A percentile compares a stretch with the other conserved stretches of the same genome.
These are phyloP conservation scores for Goffeauzyma gilvescens DNA, from an alignment of 768 basidiomycete genomes.

Conservation along the genomic window DNA sequence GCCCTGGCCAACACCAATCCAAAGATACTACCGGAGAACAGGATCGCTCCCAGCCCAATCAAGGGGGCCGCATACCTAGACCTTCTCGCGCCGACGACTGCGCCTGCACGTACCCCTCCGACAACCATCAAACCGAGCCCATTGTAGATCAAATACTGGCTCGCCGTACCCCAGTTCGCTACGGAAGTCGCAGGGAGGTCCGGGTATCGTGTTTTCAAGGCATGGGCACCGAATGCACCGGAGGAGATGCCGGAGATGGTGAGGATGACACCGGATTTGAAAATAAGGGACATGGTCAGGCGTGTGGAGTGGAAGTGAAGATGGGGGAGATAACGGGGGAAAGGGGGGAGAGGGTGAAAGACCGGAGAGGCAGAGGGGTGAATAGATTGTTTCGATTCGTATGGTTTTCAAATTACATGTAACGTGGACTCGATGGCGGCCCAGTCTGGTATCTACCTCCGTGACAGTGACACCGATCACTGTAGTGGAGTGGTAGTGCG, in stretches of 20 bases:
- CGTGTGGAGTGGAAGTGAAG: constrained; percentile 1
- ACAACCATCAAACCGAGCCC: constrained; percentile 27
- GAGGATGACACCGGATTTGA: constrained; percentile 1
- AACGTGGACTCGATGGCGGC: too few relatives aligned
- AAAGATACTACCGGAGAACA: constrained; percentile 28
- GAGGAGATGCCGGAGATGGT: constrained; percentile 1
- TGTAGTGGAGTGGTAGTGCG: too few relatives aligned
- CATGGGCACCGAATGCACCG: constrained; percentile 30
- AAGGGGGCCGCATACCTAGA: constrained; percentile 16
- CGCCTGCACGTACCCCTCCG: too few relatives aligned
- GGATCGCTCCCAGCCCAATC: constrained; percentile 14
- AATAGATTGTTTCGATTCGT: too few relatives aligned
- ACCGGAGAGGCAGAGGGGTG: too few relatives aligned
- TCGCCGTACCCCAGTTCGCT: constrained; percentile 23
- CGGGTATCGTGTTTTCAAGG: constrained; percentile 19
- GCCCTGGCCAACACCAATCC: constrained; percentile 24
- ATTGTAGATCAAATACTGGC: constrained; percentile 29
- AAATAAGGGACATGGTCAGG: constrained; percentile 6
- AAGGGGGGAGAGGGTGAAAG: neutral
- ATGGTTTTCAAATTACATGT: too few relatives aligned
- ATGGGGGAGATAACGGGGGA: neutral
- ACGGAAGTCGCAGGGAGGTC: constrained; percentile 17
- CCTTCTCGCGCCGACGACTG: constrained; percentile 10
- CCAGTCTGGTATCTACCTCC: too few relatives aligned
- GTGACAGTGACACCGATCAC: too few relatives aligned